Evolutionary conservation across 225 moss, liverwort and hornwort genomes (phyloP), one percentile per base, ranked within the genome.

Genomic region (Physcomitrium patens): DNA sequence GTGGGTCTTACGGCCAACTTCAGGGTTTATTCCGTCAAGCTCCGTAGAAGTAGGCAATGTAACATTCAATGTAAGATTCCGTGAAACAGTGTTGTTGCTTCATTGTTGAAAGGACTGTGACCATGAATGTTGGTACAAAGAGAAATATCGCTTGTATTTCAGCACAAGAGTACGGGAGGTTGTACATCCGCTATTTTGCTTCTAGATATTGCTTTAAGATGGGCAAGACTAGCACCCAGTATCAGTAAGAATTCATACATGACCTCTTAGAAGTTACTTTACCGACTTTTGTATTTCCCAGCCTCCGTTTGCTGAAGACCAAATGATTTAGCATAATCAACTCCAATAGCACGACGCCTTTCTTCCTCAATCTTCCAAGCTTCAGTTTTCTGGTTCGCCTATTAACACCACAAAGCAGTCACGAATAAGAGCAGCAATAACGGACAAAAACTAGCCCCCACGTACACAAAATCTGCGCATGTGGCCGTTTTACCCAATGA

Each of bases 281-380:
- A 83, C 60, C 18, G 66, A 47, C 63, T 28, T 70, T 78, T 78
- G 17, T 46, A 76, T 15, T 83, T 81, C 52, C 78, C 76, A 70
- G 53, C 53, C 12, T 83, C 64, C 52, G 74, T 27, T 78, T 76
- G 72, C 60, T 61, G 80, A 56, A 87, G 46, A 13, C 84, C 84
- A 58, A 87, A 77, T 0, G 84, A 81, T 58, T 84, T 87, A 14
- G 79, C 84, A 43, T 77, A 87, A 69, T 65, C 67, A 1, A 74
- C 76, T 74, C 79, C 79, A 55, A 87, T 84, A 10, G 87, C 73
- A 67, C 79, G 76, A 31, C 87, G 81, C 60, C 70, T 79, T 51
- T 67, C 47, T 52, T 87, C 87, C 41, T 87, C 77, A 5, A 81
- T 74, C 69, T 57, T 87, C 84, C 74, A 87, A 13, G 58, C 56